phyloP scores from a whole-genome alignment of 2,329 filamentous ascomycete species.

The Xylaria hypoxylon region DNA sequence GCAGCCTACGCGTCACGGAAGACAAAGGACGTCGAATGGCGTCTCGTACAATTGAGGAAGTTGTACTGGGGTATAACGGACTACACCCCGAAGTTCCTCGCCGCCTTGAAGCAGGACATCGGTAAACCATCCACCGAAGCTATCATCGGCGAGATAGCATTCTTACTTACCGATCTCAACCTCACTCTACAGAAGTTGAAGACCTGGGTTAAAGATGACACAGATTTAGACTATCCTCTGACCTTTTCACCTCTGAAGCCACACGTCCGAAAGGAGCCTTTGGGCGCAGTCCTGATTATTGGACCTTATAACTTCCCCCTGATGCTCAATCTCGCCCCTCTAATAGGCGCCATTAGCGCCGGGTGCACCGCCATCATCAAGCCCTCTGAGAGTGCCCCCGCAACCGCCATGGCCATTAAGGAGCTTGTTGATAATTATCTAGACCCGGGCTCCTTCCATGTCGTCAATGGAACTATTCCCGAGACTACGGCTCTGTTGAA shows the following conservation, averaged over 20 bases:
- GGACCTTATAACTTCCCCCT: conserved; percentile 96
- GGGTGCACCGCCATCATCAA: conserved; percentile 93
- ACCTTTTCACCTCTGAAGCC: conserved; percentile 77
- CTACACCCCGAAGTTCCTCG: conserved; percentile 76
- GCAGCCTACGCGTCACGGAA: conserved; percentile 80
- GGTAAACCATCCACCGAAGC: conserved; percentile 82
- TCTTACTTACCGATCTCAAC: conserved; percentile 83
- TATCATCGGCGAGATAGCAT: conserved; percentile 78
- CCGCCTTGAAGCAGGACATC: conserved; percentile 82
- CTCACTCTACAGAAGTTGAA: conserved; percentile 82
- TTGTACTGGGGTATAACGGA: conserved; percentile 94
- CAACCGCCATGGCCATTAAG: conserved; percentile 81
- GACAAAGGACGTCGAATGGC: conserved; percentile 85
- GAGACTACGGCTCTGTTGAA: conserved; percentile 86
- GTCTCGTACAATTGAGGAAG: conserved; percentile 87
- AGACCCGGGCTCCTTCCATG: conserved; percentile 79
- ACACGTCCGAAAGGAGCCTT: conserved; percentile 85
- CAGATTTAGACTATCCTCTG: conserved; percentile 74
- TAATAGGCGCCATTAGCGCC: conserved; percentile 90
- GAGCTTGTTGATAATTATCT: conserved; percentile 81
- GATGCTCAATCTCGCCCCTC: conserved; percentile 79
- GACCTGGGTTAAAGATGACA: conserved; percentile 86
- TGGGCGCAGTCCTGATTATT: conserved; percentile 86
- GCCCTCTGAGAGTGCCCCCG: conserved; percentile 85
- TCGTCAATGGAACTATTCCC: conserved; percentile 83